phyloP scores from a whole-genome alignment of 78 protist species.

The Monocercomonoides exilis region DNA sequence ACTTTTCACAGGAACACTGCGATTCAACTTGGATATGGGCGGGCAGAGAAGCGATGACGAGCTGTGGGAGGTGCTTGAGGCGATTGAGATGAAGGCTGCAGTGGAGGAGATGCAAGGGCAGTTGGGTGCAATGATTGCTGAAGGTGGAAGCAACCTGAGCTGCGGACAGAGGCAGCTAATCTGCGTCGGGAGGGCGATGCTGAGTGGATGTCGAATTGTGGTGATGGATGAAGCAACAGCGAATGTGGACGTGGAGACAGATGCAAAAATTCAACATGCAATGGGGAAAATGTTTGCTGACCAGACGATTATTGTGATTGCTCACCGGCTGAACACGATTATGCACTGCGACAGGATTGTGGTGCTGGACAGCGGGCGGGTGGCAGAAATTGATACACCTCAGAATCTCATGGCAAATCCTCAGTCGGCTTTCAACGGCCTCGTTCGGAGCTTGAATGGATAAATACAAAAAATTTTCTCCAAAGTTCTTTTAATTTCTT shows the following conservation, averaged over 20 bases:
- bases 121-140: background rate
- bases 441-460: too few species aligned
- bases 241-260: constrained; percentile 62
- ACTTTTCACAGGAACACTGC: constrained; percentile 65
- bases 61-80: constrained; percentile 47
- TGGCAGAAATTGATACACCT: constrained; percentile 29
- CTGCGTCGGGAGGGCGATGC: constrained; percentile 77
- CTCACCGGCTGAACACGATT: background rate
- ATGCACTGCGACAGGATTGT: constrained; percentile 41
- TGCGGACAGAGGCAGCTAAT: constrained; percentile 84
- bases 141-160: constrained; percentile 58
- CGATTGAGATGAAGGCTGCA: constrained; percentile 35
- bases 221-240: constrained; percentile 85
- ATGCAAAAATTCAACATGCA: constrained; percentile 14
- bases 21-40: constrained; percentile 80
- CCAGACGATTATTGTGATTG: background rate
- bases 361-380: constrained; percentile 35
- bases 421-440: too few species aligned
- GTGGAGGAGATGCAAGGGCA: background rate
- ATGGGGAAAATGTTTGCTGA: background rate
- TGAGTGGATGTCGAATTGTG: constrained; percentile 36
- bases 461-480: too few species aligned
- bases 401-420: background rate
- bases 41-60: constrained; percentile 40
- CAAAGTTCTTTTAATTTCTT: too few species aligned